Evolutionary conservation across 2,329 filamentous ascomycete species (phyloP), one percentile per base, ranked within the genome.

Genomic region (Lasiodiplodia theobromae): DNA sequence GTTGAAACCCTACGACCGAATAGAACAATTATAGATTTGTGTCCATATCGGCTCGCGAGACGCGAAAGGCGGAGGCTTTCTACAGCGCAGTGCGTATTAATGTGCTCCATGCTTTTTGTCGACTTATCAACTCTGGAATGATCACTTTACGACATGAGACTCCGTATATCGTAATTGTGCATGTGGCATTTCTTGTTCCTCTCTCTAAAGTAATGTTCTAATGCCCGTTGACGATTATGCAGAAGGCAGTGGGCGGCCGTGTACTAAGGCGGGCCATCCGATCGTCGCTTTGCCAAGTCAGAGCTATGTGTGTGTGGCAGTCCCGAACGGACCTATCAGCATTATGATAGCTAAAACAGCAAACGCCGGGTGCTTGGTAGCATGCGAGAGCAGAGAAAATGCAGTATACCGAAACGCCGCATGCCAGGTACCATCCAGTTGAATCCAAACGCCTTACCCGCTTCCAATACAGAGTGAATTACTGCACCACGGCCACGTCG

Each of bases 321-420:
- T 28, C 23, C 11, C 10, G 34, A 28, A 34, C 2, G 25, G 58
- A 23, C 25, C 37, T 44, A 44, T 34, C 40, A 47, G 58, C 58
- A 49, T 34, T 21, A 34, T 21, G 2, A 62, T 51, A 51, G 40
- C 58, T 34, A 23, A 40, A 49, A 25, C 23, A 62, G 58, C 28
- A 62, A 49, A 62, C 58, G 58, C 58, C 58, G 58, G 58, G 40
- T 62, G 58, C 58, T 62, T 52, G 58, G 52, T 23, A 64, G 44
- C 44, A 64, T 52, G 60, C 60, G 44, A n/a, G 25, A 31, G 18
- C 60, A 52, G 28, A 44, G 37, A 37, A 47, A 31, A 8, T 52
- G 40, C 6, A 18, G 14, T 38, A 37, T 51, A 64, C 60, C 60
- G 25, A 64, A 37, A 64, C 60, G 44, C 60, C 60, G 28, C 60